Percentiles rank a stretch among this genome's conserved stretches.
phyloP scores from a whole-genome alignment of 176 grass and related monocot species.

The Echinochloa phyllopogon region DNA sequence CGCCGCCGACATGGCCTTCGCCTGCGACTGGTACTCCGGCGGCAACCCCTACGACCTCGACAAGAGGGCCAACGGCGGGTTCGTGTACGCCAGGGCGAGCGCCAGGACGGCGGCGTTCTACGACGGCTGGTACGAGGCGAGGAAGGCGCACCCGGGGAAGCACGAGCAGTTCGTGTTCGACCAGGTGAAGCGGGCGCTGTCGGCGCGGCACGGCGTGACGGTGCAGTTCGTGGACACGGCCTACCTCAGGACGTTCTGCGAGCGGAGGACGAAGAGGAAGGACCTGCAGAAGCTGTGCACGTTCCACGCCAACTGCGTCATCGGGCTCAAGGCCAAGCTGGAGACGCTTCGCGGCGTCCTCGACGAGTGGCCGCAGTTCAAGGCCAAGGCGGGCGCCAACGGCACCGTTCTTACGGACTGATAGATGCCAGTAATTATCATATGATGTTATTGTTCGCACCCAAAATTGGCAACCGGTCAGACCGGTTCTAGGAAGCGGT shows the following conservation, averaged over 20 bases:
- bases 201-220: background rate
- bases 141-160: background rate
- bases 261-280: constrained; percentile 9
- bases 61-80: constrained; percentile 54
- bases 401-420: background rate
- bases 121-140: constrained; percentile 40
- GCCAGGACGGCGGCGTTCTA: constrained; percentile 11
- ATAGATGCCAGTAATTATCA: too few relatives aligned
- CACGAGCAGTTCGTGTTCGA: constrained; percentile 51
- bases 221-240: constrained; percentile 49
- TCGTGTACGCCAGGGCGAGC: constrained; percentile 39
- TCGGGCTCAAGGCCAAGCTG: background rate
- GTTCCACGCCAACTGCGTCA: constrained; percentile 34
- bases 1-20: constrained; percentile 40
- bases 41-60: constrained; percentile 28
- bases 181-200: constrained; percentile 43
- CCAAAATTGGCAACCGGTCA: too few relatives aligned
- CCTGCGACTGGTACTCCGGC: constrained; percentile 28
- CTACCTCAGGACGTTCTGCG: constrained; percentile 49
- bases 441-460: too few relatives aligned
- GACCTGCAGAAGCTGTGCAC: constrained; percentile 47
- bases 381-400: background rate
- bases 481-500: too few relatives aligned
- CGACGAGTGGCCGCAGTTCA: constrained; percentile 18
- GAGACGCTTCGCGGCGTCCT: background rate